phyloP scores from a whole-genome alignment of 139 green algal genomes.

The Mesotaenium endlicherianum region DNA sequence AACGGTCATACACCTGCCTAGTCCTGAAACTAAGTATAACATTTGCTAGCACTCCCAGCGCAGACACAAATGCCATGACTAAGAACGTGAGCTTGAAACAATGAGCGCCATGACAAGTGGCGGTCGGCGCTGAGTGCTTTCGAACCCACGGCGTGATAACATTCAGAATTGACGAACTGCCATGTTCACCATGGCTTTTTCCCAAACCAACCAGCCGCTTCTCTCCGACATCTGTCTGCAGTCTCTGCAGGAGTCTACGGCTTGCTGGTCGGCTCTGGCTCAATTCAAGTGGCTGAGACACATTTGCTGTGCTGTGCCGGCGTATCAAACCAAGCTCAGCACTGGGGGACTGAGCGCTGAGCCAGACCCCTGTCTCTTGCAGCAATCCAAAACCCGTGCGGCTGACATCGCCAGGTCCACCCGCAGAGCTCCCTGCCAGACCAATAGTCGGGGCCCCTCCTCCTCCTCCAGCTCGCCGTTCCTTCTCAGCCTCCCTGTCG shows the following conservation, averaged over 20 bases:
- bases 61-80: background rate
- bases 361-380: background rate
- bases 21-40: background rate
- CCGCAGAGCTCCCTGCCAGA: background rate
- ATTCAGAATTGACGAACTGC: too few relatives aligned
- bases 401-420: background rate
- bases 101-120: background rate
- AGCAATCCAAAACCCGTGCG: background rate
- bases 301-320: too few relatives aligned
- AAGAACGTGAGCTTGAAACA: slow-evolving; percentile 1
- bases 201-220: too few relatives aligned
- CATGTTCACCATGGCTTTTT: too few relatives aligned
- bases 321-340: too few relatives aligned
- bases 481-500: slow-evolving; percentile 15
- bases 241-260: background rate
- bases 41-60: background rate
- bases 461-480: background rate
- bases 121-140: too few relatives aligned
- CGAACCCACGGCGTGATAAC: too few relatives aligned
- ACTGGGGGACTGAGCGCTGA: background rate
- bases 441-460: background rate
- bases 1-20: background rate
- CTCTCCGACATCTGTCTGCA: too few relatives aligned
- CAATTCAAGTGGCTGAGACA: too few relatives aligned
- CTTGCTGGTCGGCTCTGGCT: background rate